These are phyloP conservation scores for Stephania cephalantha DNA, from an alignment of 164 flowering plant species.

Conservation along the genomic window DNA sequence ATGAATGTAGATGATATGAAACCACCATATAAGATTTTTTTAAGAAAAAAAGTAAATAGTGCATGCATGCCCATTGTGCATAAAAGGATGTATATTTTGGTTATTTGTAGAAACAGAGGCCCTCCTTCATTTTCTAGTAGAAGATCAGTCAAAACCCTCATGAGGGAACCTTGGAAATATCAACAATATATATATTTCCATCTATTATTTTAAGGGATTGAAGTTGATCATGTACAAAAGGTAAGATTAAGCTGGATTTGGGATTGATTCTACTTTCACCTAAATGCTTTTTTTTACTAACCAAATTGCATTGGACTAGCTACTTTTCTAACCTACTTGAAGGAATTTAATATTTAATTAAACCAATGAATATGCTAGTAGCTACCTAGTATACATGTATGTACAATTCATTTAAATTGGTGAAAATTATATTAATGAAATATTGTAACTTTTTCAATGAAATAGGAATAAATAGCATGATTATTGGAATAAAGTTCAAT, in stretches of 20 bases:
- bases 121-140: background rate
- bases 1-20: too few species aligned
- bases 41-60: too few species aligned
- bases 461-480: background rate
- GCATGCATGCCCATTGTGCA: background rate
- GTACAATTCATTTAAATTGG: background rate
- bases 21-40: too few species aligned
- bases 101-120: background rate
- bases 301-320: too few species aligned
- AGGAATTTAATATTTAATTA: background rate
- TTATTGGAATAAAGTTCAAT: too few species aligned
- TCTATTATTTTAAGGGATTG: background rate
- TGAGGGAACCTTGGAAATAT: background rate
- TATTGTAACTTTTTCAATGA: background rate
- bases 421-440: too few species aligned
- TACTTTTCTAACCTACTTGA: too few species aligned
- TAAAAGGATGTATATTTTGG: too few species aligned
- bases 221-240: background rate
- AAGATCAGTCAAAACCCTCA: background rate
- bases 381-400: background rate
- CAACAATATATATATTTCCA: background rate
- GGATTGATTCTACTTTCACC: background rate
- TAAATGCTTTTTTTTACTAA: background rate
- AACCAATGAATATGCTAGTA: background rate
- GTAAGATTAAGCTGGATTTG: background rate